phyloP scores from a whole-genome alignment of 2,329 filamentous ascomycete genomes.

The Coniella vitis region DNA sequence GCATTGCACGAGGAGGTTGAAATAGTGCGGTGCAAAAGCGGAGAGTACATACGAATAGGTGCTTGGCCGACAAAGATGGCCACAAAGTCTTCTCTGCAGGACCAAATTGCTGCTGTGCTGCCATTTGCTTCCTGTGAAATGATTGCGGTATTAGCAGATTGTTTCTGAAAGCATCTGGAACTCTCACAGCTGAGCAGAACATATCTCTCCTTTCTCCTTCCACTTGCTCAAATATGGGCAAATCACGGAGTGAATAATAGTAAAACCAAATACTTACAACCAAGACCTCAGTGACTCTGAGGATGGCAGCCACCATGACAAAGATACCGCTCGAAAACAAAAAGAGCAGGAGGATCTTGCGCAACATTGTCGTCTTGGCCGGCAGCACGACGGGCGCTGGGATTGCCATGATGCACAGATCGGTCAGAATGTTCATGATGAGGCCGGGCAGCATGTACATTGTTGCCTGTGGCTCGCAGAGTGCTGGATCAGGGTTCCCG shows the following conservation, averaged over 20 bases:
- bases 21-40: no score
- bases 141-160: not conserved
- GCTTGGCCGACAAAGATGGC: slow-evolving; percentile 31
- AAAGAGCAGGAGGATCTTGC: slow-evolving; percentile 25
- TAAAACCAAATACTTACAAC: slow-evolving; percentile 18
- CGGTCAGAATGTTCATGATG: no score
- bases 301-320: slow-evolving; percentile 25
- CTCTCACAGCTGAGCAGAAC: no score
- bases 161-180: no score
- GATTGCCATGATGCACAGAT: no score
- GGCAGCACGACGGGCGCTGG: slow-evolving; percentile 27
- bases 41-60: slow-evolving; percentile 22
- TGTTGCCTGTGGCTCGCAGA: no score
- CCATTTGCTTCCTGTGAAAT: not conserved
- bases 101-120: slow-evolving; percentile 27
- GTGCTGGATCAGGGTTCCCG: no score
- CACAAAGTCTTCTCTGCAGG: slow-evolving; percentile 31
- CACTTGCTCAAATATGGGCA: no score
- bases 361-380: slow-evolving; percentile 23
- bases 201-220: no score
- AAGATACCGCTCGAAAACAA: slow-evolving; percentile 29
- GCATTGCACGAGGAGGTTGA: no score
- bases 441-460: no score
- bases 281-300: slow-evolving; percentile 25
- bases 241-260: no score